Conservation (phyloP, 2,329 filamentous ascomycete species). For the Mariannaea elegans region DNA sequence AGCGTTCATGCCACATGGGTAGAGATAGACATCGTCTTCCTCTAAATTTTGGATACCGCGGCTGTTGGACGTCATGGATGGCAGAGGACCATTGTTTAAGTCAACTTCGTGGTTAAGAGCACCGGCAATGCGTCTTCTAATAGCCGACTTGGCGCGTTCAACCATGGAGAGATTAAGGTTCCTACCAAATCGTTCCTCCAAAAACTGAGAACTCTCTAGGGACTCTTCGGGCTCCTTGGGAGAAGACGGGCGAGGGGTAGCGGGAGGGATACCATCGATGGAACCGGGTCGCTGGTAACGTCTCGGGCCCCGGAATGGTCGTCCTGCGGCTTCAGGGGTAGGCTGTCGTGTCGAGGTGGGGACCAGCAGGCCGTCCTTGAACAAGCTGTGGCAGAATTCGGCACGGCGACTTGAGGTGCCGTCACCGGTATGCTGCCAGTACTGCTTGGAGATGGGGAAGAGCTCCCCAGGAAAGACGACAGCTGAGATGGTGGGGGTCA, state of each 20-base stretch:
- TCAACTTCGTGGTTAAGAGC: constrained; percentile 79
- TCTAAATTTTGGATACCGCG: constrained; percentile 72
- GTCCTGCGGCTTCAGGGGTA: constrained; percentile 37
- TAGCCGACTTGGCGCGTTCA: constrained; percentile 83
- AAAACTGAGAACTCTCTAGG: constrained; percentile 79
- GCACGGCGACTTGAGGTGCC: constrained; percentile 90
- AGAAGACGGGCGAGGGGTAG: constrained; percentile 27
- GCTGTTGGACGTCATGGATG: constrained; percentile 51
- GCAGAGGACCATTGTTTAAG: constrained; percentile 34
- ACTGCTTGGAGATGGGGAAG: constrained; percentile 83
- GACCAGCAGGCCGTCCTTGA: constrained; percentile 71
- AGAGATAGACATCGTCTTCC: constrained; percentile 89
- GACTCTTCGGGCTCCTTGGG: constrained; percentile 48
- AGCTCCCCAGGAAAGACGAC: constrained; percentile 75
- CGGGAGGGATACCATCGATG: constrained; percentile 36
- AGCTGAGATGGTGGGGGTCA: constrained; percentile 70
- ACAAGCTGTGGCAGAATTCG: constrained; percentile 84
- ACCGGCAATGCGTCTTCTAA: constrained; percentile 87
- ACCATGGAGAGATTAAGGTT: constrained; percentile 86
- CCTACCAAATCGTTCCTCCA: constrained; percentile 93
- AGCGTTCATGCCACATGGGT: constrained; percentile 91
- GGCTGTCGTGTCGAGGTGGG: constrained; percentile 40
- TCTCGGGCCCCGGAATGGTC: constrained; percentile 74
- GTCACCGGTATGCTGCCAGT: constrained; percentile 97
- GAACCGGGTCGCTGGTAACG: constrained; percentile 75